Base-by-base conservation (phyloP, 1,284 basidiomycete genomes). In the Sanguinoderma infundibulare region DNA sequence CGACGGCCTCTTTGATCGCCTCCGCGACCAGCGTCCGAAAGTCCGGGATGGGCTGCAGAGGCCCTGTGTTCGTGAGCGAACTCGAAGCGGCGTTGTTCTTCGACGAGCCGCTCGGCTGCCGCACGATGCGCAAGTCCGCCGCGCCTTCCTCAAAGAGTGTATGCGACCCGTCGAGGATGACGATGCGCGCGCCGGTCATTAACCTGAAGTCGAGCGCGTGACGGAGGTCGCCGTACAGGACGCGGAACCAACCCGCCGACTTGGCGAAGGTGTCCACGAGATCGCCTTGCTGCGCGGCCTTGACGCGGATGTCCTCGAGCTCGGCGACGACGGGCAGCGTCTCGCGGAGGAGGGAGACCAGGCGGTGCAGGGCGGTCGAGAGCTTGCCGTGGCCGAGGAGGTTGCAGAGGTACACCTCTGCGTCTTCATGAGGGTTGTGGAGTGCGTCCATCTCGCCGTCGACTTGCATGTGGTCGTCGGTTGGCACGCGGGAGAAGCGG, bases 121-220 rank as follows among this genome's bases (percentile, higher is more conserved):
- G 51, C 34, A 44, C 30, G 34, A n/a, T 36, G 55, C 46, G 55
- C 32, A 36, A 26, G 39, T 62, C 60, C 4, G 59, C 58, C 24
- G 73, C 70, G 22, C 69, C 61, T 39, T 74, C 75, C 15, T 34
- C 30, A 66, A 86, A 88, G 9, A 90, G 72, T 2, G 86, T 84
- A 69, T 84, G 80, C 1, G 89, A 87, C 2, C 81, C 88, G 69
- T 93, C 91, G 35, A 92, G 72, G 54, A 93, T 85, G 14, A 81
- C 83, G 10, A 92, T 81, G 20, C 87, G 83, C 62, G 85, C 83
- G 30, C 80, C 80, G 12, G 78, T 82, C 83, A 93, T 84, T 69
- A 94, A 79, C 69, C 92, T 84, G 72, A 94, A 84, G 69, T 95
- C 92, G 46, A 94, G 78, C 0, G 90, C 92, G 71, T 92, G 87